Base-by-base conservation (phyloP, 2,329 filamentous ascomycete species). In the Phialocephala subalpina region DNA sequence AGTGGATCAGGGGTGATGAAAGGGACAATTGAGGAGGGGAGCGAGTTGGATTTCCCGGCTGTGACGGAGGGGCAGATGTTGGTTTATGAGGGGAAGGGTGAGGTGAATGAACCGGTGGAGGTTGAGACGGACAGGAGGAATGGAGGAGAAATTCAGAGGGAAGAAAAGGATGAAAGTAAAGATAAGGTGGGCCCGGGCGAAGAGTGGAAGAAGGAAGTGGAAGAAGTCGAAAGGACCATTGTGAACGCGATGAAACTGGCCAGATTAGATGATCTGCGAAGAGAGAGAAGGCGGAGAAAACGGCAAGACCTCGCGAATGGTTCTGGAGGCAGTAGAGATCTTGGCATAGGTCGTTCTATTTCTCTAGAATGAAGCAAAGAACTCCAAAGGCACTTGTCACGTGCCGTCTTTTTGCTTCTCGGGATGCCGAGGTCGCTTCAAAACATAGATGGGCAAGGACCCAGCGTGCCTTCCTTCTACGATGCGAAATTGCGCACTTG, bases 1-100 rank as follows among this genome's bases (percentile, higher is more conserved):
- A 40, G 27, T 36, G 25, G 16, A 35, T 6, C 18, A 2, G 27
- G 27, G 29, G 53, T 33, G 18, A 38, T 45, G 3, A 53, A 20
- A 3, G 56, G 53, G 5, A 63, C 55, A 14, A 63, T 63, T 25
- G 53, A 63, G 33, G 3, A 36, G 25, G 47, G 53, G 3, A 36
- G 33, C 8, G 62, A 63, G 14, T 27, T 63, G 33, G 55, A 57
- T 22, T 57, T 57, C 4, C 27, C 53, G 8, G 36, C 56, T 33
- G 35, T 63, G 20, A 27, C n/a, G 29, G 29, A 53, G 29, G 55
- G 55, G 8, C 11, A 18, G 55, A 57, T 57, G 55, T 40, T 40
- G 35, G 36, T 49, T 6, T 25, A 38, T 20, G 29, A 33, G 29
- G 42, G n/a, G 4, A 11, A 22, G 16, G 62, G 53, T 7, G 55